Evolutionary conservation across 208 protist genomes (phyloP).

Genomic region (Acanthamoeba sp.): DNA sequence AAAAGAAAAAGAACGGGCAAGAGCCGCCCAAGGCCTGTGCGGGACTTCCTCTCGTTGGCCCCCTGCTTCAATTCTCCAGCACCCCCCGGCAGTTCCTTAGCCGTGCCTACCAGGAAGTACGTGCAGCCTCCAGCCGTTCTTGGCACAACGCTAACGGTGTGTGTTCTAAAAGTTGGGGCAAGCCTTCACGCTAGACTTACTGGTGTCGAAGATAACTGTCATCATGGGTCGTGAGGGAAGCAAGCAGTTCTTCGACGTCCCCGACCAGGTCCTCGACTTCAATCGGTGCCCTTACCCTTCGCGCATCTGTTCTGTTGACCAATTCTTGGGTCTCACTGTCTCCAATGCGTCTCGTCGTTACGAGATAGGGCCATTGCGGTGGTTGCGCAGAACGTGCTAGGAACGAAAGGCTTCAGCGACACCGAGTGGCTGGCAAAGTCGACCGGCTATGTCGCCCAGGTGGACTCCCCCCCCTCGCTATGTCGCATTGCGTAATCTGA

Average conservation of each 20-base stretch:
- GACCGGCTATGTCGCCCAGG: not conserved
- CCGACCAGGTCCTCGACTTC: not conserved
- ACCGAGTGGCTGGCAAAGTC: not conserved
- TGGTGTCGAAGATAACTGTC: not conserved
- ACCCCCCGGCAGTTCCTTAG: not conserved
- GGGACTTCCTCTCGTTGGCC: not conserved
- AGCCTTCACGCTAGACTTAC: constrained; percentile 6
- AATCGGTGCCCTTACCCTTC: not conserved
- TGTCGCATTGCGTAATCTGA: no score
- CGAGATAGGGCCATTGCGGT: not conserved
- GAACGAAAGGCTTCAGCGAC: not conserved
- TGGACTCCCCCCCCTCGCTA: no score
- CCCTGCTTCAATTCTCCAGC: not conserved
- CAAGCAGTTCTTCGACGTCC: constrained; percentile 32
- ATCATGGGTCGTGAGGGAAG: not conserved
- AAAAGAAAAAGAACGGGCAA: no score
- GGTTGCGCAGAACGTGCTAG: not conserved
- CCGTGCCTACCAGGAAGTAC: not conserved
- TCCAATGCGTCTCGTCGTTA: no score
- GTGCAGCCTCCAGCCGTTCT: no score
- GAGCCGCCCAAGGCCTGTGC: not conserved
- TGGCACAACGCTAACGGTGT: not conserved
- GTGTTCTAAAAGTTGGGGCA: not conserved
- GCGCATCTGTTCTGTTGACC: no score
- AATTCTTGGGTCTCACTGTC: no score